Evolutionary conservation across 2,329 filamentous ascomycete species (phyloP), one percentile per base, ranked within the genome.

Genomic region (Aspergillus puulaauensis): DNA sequence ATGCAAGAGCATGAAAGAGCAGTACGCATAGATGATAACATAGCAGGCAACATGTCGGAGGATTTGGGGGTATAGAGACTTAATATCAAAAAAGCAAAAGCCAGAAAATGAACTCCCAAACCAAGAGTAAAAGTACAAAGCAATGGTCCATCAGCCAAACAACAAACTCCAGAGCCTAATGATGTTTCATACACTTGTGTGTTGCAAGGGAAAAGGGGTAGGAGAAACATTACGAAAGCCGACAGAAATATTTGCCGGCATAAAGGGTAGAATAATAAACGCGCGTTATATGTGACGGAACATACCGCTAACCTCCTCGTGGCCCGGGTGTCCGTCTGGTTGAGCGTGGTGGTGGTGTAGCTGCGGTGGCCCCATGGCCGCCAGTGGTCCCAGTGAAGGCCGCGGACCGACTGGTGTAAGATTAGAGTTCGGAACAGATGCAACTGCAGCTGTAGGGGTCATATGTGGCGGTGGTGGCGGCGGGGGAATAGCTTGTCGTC

Each of bases 231-330:
- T 59, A 63, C 47, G 68, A 54, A 65, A 60, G 54, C 47, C 52
- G 39, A 39, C 39, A 35, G 47, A 35, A 64, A 40, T 31, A 31
- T 60, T 37, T 46, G 40, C 52, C 47, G 60, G 49, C 55, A 48
- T 52, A 21, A 50, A 14, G 52, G 37, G 49, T 39, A 15, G 40
- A 48, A 55, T 52, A 19, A 37, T 21, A 62, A 45, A 59, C 64
- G 61, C 55, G 61, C 58, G 69, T 91, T 86, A 95, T 88, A 95
- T 91, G 83, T 92, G 90, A 84, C 91, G 89, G 83, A 93, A 96
- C 92, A 96, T 96, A 96, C 92, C 92, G 87, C 92, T 92, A 86
- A 95, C 83, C 75, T 87, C 91, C 72, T 93, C 90, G 60, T 74
- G 70, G 54, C 69, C 68, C 56, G 71, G 82, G 73, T 80, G 82